Base-by-base conservation (phyloP, 2,329 filamentous ascomycete genomes). In the Elsinoe batatas region DNA sequence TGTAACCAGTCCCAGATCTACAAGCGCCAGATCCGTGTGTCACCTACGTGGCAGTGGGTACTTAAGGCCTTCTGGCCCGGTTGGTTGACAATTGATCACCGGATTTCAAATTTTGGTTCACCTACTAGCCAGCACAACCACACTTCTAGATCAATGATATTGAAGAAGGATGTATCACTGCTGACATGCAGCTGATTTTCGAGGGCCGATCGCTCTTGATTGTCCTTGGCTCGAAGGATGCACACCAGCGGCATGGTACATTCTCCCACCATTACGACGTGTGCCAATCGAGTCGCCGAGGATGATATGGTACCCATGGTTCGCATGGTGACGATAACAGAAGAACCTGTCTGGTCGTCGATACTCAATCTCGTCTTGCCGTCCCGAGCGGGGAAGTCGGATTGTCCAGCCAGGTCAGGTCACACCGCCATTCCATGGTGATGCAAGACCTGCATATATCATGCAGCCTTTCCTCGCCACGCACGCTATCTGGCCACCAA, bases 1-100 rank as follows among this genome's bases (percentile, higher is more conserved):
- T 51, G 33, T 20, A 22, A 51, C 33, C 35, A 36, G 33, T 51
- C 17, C 32, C 20, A 20, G 32, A 51, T 51, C 47, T 51, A 20
- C 35, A 51, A 13, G 12, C 15, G 47, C 47, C 33, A 26, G 47
- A 51, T 51, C 18, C 33, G 32, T 51, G 47, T 51, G 47, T 38
- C 32, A 36, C 47, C 32, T 51, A 51, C 47, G 47, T 51, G 47
- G 47, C 47, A 51, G 15, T 7, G 3, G 40, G 47, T 51, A 51
- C 32, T n/a, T 18, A 11, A 32, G 33, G 47, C 22, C 33, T 51
- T 44, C 17, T 18, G 17, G 5, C 18, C 18, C 40, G 18, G 26
- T 44, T 22, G 18, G 40, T n/a, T 11, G 40, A 22, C 40, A 26
- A 30, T 44, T 44, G 40, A 20, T 44, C 40, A 44, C 40, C 17